Base-by-base conservation (phyloP, 768 basidiomycete genomes). In the Termitomyces sp. region DNA sequence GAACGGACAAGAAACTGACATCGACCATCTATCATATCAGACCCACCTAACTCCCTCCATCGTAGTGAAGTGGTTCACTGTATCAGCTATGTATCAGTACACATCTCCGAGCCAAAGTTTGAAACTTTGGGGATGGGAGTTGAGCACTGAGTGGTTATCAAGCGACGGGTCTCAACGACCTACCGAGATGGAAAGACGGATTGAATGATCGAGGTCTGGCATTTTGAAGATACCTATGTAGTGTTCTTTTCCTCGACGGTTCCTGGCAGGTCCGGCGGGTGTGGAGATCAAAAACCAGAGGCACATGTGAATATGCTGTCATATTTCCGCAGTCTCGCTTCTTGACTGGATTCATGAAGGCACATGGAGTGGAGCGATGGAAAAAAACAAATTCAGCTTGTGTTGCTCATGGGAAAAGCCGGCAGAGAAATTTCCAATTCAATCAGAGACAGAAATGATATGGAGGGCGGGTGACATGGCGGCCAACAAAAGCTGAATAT, bases 381-480 rank as follows among this genome's bases (percentile, higher is more conserved):
- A 36, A 37, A 42, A 48, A 32, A 22, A 18, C 16, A 0, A 30
- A 16, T 36, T 45, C 5, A 32, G 16, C 12, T 42, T n/a, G n/a
- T n/a, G n/a, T 52, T 50, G 56, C 48, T 42, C 27, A 50, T n/a
- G n/a, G n/a, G n/a, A n/a, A n/a, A 39, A 51, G 49, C 22, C 34
- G 32, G 54, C 24, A 39, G 20, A 53, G 24, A 46, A 49, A 30
- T 32, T 24, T 20, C 16, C 26, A n/a, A n/a, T 36, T 51, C 34
- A 54, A 54, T 60, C 55, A 54, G 34, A 30, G 48, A 56, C 32
- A 53, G 39, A 54, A 57, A 53, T 45, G 55, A 56, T 56, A 20
- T 51, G 20, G 26, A 33, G 10, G 50, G 24, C 44, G 46, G 44
- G 39, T 37, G 54, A 34, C 47, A 50, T 24, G 22, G 34, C 22